phyloP scores from a whole-genome alignment of 108 stramenopile species.

The Licmophora abbreviata region DNA sequence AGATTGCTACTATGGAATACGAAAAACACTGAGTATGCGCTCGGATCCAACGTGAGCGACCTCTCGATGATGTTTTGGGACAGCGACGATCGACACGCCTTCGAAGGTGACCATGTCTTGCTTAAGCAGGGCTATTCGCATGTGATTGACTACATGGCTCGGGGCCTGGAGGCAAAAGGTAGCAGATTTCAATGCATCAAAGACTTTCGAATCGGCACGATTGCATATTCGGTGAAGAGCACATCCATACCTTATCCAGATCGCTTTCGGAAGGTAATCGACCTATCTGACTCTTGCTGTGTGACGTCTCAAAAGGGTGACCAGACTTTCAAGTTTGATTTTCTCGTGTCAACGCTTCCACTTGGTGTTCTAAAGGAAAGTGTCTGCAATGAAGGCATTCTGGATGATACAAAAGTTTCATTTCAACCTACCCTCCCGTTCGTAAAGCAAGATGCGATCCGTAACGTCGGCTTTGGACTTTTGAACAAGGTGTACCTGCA shows the following conservation, averaged over 20 bases:
- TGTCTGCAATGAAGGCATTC: neutral
- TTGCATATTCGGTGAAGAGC: constrained; percentile 43
- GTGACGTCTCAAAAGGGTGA: constrained; percentile 29
- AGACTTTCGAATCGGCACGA: constrained; percentile 38
- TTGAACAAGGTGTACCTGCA: constrained; percentile 59
- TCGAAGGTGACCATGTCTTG: constrained; percentile 77
- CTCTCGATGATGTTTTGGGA: constrained; percentile 75
- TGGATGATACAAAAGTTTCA: constrained; percentile 3
- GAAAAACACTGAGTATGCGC: constrained; percentile 66
- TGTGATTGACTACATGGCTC: constrained; percentile 29
- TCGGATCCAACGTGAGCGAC: constrained; percentile 42
- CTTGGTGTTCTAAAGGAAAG: constrained; percentile 76
- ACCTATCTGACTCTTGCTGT: constrained; percentile 49
- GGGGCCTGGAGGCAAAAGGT: constrained; percentile 18
- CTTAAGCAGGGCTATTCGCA: constrained; percentile 54
- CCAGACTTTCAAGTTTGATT: constrained; percentile 33
- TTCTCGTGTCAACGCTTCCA: constrained; percentile 62
- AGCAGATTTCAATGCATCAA: constrained; percentile 35
- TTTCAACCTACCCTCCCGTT: constrained; percentile 68
- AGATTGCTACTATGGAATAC: constrained; percentile 65
- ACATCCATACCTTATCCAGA: constrained; percentile 20
- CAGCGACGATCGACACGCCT: constrained; percentile 68
- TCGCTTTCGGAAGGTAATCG: constrained; percentile 11
- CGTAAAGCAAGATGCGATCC: constrained; percentile 59
- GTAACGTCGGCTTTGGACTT: constrained; percentile 62